Base-by-base conservation (phyloP, 2,329 filamentous ascomycete genomes). In the Rutstroemia sp. region DNA sequence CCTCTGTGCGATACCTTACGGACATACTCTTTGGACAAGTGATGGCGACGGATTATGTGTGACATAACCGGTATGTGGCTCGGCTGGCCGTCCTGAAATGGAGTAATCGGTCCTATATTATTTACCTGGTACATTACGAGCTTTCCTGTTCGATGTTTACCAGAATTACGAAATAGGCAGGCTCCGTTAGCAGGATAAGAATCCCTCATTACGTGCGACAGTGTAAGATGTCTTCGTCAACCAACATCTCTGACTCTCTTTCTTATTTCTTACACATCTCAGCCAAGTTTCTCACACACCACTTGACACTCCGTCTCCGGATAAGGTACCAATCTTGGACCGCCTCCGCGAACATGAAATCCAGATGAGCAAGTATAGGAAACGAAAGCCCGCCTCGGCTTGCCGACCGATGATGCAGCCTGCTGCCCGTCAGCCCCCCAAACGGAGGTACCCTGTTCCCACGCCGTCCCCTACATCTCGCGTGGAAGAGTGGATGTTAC, bases 401-500 rank as follows among this genome's bases (percentile, higher is more conserved):
- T 48, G 23, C 34, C 52, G 14, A 23, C 23, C 21, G 40, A 49
- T 54, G 38, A 54, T 54, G 52, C 38, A 54, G 47, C 44, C 45
- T 34, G 30, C 45, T 40, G 40, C 45, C 46, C 45, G 52, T 54
- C 36, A 50, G 52, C 45, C 52, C 52, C 52, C 45, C 49, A 23
- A 19, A 21, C 16, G 39, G 40, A 54, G 36, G 45, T 23, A 21
- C 52, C 52, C 47, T 54, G 52, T 49, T 39, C 46, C 52, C 52
- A 54, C 45, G 52, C 45, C 40, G 23, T 36, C n/a, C 40, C 51
- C 52, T 50, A 50, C 52, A 40, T 42, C 46, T 50, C 52, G 52
- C 52, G 46, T 50, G 52, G 46, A 54, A 50, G 38, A 21, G 52
- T 54, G 46, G 52, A 54, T 50, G 46, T 49, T 45, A 54, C 52